Conservation (phyloP, 2,329 filamentous ascomycete genomes). For the Sarocladium oryzae region DNA sequence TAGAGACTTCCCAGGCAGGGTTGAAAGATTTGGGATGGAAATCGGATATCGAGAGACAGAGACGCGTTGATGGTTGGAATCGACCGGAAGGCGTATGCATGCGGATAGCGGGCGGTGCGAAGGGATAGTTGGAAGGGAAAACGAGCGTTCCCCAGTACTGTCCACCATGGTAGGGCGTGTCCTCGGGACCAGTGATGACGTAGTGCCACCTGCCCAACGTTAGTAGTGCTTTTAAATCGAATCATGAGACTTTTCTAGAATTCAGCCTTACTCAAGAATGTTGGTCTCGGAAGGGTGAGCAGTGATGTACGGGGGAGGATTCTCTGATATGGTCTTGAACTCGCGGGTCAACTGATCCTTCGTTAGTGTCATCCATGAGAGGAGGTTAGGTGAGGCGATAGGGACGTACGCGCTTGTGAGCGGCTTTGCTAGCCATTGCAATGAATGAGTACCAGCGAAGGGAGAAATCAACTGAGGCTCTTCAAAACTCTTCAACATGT, state of each 20-base stretch:
- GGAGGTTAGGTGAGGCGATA: neutral
- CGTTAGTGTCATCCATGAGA: neutral
- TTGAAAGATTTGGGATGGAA: conserved; percentile 99
- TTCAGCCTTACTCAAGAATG: conserved; percentile 68
- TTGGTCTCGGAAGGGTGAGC: conserved; percentile 87
- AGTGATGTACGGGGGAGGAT: conserved; percentile 81
- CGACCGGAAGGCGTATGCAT: conserved; percentile 98
- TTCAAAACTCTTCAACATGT: neutral
- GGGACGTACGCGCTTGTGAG: conserved; percentile 60
- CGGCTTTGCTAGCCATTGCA: conserved; percentile 64
- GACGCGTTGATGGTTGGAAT: conserved; percentile 85
- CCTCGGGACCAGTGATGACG: conserved; percentile 87
- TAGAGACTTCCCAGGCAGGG: conserved; percentile 95
- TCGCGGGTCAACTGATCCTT: conserved; percentile 49
- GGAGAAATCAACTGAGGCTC: too few relatives aligned
- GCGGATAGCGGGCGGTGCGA: conserved; percentile 91
- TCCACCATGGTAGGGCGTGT: conserved; percentile 87
- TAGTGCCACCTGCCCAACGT: conserved; percentile 69
- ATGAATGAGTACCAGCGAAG: too few relatives aligned
- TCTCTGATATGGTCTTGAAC: conserved; percentile 58
- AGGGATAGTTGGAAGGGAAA: conserved; percentile 95
- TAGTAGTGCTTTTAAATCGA: too few relatives aligned
- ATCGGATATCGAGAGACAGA: conserved; percentile 93
- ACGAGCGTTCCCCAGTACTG: conserved; percentile 98
- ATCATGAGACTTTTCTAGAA: too few relatives aligned